These are phyloP conservation scores for Tolypocladium guangdongense DNA, from an alignment of 2,329 filamentous ascomycete genomes.

Conservation along the genomic window DNA sequence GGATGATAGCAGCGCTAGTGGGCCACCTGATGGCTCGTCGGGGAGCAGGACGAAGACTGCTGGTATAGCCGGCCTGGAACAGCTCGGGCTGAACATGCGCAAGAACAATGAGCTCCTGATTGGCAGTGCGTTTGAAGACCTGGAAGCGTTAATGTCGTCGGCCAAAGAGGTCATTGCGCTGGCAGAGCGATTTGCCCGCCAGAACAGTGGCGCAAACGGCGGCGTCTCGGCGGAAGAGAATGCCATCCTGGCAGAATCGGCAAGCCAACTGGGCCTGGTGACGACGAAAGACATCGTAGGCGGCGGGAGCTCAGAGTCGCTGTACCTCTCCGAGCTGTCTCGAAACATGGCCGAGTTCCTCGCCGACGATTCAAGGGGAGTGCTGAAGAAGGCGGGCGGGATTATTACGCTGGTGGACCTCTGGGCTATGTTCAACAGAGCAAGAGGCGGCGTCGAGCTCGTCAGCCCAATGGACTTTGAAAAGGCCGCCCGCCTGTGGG, in stretches of 20 bases:
- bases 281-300: constrained; percentile 91
- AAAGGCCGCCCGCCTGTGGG: constrained; percentile 81
- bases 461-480: constrained; percentile 88
- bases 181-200: constrained; percentile 74
- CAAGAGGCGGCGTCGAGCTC: constrained; percentile 84
- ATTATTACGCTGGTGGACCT: constrained; percentile 85
- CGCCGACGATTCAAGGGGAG: constrained; percentile 70
- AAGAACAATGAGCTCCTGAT: constrained; percentile 93
- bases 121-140: constrained; percentile 86
- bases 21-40: constrained; percentile 12
- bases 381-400: constrained; percentile 70
- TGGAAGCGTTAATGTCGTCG: constrained; percentile 94
- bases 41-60: constrained; percentile 47
- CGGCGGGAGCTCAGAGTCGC: constrained; percentile 61
- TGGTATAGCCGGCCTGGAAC: constrained; percentile 87
- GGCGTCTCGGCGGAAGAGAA: constrained; percentile 59
- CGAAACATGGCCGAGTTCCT: constrained; percentile 81
- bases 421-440: constrained; percentile 91
- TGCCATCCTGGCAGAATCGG: constrained; percentile 66
- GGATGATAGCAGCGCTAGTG: constrained; percentile 23
- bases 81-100: constrained; percentile 69
- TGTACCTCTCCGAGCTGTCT: constrained; percentile 82
- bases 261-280: constrained; percentile 71
- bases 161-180: constrained; percentile 93
- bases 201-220: constrained; percentile 45